Evolutionary conservation across 2,329 filamentous ascomycete species (phyloP), one percentile per base, ranked within the genome.

Genomic region (Pseudocercospora eumusae): DNA sequence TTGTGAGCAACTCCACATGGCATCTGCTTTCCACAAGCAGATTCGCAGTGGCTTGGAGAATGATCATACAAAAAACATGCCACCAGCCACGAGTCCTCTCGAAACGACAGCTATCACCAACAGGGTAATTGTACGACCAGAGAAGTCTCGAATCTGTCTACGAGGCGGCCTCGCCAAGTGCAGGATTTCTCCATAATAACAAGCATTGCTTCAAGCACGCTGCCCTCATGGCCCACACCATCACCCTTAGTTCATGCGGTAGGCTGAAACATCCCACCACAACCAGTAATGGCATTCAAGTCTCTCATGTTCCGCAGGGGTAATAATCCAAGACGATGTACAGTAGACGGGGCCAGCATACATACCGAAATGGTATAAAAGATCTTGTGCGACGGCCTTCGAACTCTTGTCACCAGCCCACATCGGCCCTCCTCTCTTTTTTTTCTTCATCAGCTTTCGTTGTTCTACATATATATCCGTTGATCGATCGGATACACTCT

Each of bases 401-500:
- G 8, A 11, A 1, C 15, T 13, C 23, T 4, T 55, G n/a, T 55
- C 52, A 27, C 10, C 18, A 52, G 1, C 33, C 13, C 15, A 23
- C 7, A 15, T 4, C 25, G 23, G 15, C 6, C 50, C 11, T 13
- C 55, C 57, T 20, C 33, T 60, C 50, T 27, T 31, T 45, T 36
- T 25, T 27, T 8, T 8, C 8, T n/a, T n/a, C n/a, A n/a, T n/a
- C n/a, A n/a, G n/a, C 20, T 20, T 33, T 23, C 28, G 36, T 45
- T 31, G 47, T 21, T 55, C 47, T 18, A 4, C 55, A n/a, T 20
- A 4, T 59, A n/a, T 20, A 21, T 44, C 54, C 36, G 54, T 56
- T 28, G 36, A 56, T 56, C 54, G 36, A 56, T 56, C 54, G 54
- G 33, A 44, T 56, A 20, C 23, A 21, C 36, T 18, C 10, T 56